Evolutionary conservation across 345 rosid species (phyloP).

Genomic region (Psidium friedrichsthalianum): DNA sequence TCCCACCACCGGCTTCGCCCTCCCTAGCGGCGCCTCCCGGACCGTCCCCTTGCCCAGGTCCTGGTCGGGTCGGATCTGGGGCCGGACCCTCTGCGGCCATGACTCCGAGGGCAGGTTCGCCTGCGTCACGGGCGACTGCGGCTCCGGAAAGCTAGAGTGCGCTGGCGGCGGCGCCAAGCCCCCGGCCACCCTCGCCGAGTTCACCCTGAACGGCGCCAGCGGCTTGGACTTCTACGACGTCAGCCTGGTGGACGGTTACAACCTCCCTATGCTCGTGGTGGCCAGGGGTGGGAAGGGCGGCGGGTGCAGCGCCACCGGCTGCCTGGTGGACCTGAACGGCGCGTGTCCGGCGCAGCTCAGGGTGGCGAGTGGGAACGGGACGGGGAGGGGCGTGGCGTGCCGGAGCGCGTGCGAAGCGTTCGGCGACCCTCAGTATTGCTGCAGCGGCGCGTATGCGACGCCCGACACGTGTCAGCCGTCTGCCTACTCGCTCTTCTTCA

Average conservation of each 20-base stretch:
- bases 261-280: slow-evolving; percentile 33
- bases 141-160: slow-evolving; percentile 58
- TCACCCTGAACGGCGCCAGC: slow-evolving; percentile 62
- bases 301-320: slow-evolving; percentile 76
- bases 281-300: slow-evolving; percentile 39
- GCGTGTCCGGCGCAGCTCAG: slow-evolving; percentile 60
- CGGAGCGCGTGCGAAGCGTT: slow-evolving; percentile 93
- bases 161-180: slow-evolving; percentile 65
- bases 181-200: slow-evolving; percentile 86
- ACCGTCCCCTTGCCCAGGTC: slow-evolving; percentile 39
- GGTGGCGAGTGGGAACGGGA: slow-evolving; percentile 19
- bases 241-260: slow-evolving; percentile 18
- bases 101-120: slow-evolving; percentile 33
- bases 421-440: slow-evolving; percentile 57
- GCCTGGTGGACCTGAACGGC: slow-evolving; percentile 70
- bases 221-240: slow-evolving; percentile 77
- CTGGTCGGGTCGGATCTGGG: slow-evolving; percentile 97
- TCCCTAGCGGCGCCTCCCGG: slow-evolving; percentile 44
- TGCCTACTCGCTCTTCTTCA: slow-evolving; percentile 51
- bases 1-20: slow-evolving; percentile 69
- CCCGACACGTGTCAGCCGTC: slow-evolving; percentile 81
- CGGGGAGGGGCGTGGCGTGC: slow-evolving; percentile 28
- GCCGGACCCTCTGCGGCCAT: slow-evolving; percentile 39
- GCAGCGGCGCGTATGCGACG: slow-evolving; percentile 59
- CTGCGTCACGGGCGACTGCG: slow-evolving; percentile 78